These are phyloP conservation scores for Begonia fuchsioides DNA, from an alignment of 306 rosid species.

Conservation along the genomic window DNA sequence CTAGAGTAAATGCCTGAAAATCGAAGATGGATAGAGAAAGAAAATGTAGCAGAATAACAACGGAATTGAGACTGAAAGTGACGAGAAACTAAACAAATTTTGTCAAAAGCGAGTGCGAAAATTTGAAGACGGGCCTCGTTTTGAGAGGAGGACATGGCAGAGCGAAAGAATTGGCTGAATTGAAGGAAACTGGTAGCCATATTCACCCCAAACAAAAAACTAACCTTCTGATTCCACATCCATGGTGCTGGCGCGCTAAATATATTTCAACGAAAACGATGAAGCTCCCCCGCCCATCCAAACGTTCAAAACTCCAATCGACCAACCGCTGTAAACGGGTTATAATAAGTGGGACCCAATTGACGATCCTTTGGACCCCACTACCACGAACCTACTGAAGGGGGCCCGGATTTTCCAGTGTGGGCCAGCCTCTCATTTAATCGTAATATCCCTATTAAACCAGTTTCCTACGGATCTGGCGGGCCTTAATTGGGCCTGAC, in stretches of 20 bases:
- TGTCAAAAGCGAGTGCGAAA: constrained; percentile 6
- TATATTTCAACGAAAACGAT: too few species aligned
- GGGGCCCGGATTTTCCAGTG: too few species aligned
- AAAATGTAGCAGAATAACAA: constrained; percentile 5
- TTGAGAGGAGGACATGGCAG: constrained; percentile 45
- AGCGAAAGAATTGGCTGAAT: constrained; percentile 51
- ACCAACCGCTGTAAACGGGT: too few species aligned
- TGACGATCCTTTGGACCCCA: constrained; percentile 1
- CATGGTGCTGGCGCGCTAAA: too few species aligned
- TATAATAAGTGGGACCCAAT: neutral
- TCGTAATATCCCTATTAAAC: too few species aligned
- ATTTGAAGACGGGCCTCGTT: constrained; percentile 15
- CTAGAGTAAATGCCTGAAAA: constrained; percentile 2
- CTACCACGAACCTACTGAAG: neutral
- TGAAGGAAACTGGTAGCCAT: constrained; percentile 11
- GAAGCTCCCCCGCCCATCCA: too few species aligned
- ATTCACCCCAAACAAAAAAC: too few species aligned
- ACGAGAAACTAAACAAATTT: constrained; percentile 1
- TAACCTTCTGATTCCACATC: too few species aligned
- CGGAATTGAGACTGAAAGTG: constrained; percentile 9
- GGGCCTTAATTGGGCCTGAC: too few species aligned
- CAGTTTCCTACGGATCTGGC: too few species aligned
- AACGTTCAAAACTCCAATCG: too few species aligned
- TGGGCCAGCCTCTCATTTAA: too few species aligned
- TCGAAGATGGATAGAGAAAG: neutral